Percentiles rank a stretch among this genome's conserved stretches.
Evolutionary conservation across 306 rosid genomes (phyloP).

Genomic region (Styphnolobium japonicum): DNA sequence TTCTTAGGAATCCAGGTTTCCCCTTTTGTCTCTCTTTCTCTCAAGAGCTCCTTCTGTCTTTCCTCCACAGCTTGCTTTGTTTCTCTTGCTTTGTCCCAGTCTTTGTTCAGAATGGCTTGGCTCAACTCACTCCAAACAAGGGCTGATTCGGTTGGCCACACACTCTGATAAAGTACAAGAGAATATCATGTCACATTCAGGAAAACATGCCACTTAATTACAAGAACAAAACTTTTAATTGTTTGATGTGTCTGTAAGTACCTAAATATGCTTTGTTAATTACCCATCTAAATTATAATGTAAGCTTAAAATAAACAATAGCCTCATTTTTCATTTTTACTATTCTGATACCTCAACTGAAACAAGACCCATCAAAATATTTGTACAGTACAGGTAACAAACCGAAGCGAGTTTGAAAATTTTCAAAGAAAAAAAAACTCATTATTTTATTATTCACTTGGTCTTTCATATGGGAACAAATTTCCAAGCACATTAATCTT

Average conservation of each 20-base stretch:
- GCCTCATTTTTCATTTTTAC: not conserved
- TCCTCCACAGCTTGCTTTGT: conserved; percentile 57
- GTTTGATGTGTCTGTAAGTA: not conserved
- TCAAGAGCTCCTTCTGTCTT: conserved; percentile 43
- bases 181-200: not conserved
- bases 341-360: not conserved
- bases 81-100: conserved; percentile 59
- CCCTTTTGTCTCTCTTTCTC: conserved; percentile 38
- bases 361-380: too few relatives aligned
- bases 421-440: not conserved
- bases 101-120: conserved; percentile 44
- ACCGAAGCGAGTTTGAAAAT: not conserved
- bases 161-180: conserved; percentile 27
- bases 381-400: not conserved
- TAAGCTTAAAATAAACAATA: not conserved
- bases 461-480: not conserved
- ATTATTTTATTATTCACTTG: not conserved
- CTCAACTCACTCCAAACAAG: conserved; percentile 57
- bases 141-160: conserved; percentile 57
- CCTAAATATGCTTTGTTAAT: not conserved
- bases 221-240: not conserved
- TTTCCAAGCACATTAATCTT: not conserved
- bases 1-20: conserved; percentile 52
- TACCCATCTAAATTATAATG: not conserved
- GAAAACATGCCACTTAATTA: not conserved